Base-by-base conservation (phyloP, 1,139 yeast species). In the Suhomyces bolitotheri region DNA sequence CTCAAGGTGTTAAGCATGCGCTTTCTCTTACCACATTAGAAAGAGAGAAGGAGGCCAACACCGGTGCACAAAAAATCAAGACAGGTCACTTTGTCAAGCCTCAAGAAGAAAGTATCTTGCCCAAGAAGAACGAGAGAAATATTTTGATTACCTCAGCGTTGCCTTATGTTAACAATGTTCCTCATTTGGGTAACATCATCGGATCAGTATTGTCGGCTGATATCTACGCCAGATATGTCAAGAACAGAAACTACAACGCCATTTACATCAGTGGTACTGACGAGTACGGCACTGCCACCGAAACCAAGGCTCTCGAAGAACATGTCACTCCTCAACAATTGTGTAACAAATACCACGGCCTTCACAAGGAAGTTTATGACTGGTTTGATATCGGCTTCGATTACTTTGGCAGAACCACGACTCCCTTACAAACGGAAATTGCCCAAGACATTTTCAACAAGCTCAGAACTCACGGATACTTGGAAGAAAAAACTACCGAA, bases 271-370 rank as follows among this genome's bases (percentile, higher is more conserved):
- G 98, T 66, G 99, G 99, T 65, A 94, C 98, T 24, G 99, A 92
- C 60, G 99, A 92, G 65, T 94, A 92, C 60, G 99, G 99, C 59
- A 92, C 99, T 43, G 99, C 99, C 33, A 92, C 98, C 16, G 99
- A 92, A 64, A 94, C 98, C 23, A 92, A 92, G 65, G 98, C 98
- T 8, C 70, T 92, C 40, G 98, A 92, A 62, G 97, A 92, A 56
- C 82, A 84, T 29, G 82, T 87, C 43, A 76, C 95, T 4, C 98
- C 99, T 31, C 71, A 78, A 51, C 82, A 88, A 55, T 72, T 92
- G 51, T 92, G 97, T 71, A 88, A 85, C 61, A 92, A 92, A 61
- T 92, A 87, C 64, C 84, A 88, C 62, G 74, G 74, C 43, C 75
- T 92, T 47, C 99, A 92, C 62, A 76, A 82, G 45, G 88, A 85